Evolutionary conservation across 2,329 filamentous ascomycete genomes (phyloP), one percentile per base, ranked within the genome.

Genomic region (Thelonectria rubi): DNA sequence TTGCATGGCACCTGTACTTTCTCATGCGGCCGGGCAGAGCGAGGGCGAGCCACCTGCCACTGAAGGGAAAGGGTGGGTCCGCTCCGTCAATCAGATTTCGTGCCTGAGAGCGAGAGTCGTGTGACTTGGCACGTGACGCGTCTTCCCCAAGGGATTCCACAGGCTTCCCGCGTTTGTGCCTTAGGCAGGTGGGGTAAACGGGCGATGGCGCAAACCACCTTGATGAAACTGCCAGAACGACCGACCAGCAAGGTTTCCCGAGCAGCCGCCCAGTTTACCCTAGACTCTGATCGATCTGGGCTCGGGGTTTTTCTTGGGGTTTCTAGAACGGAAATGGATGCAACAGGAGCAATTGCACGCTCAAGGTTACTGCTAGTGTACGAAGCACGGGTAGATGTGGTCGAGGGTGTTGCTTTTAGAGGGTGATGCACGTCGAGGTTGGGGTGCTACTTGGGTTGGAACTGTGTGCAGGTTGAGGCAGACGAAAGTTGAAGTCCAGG

Each of bases 1-100:
- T 71, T 75, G 68, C 70, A 74, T 72, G 69, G 71, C 68, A 70
- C 66, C 58, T 73, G 73, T 75, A 75, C 73, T 69, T 74, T 69
- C 26, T 30, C 66, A 74, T 74, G 72, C 69, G 68, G 63, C 63
- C 55, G 65, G 64, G 58, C 62, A 71, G 57, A 54, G 56, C 58
- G 63, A 71, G 57, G 54, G 56, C 55, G 54, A 56, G 63, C 57
- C 34, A 37, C 60, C 56, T 52, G 57, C n/a, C n/a, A 30, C 14
- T 63, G 52, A 58, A 54, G 58, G 56, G 37, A 54, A 62, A 65
- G 61, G 65, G 30, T 57, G 63, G 65, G 65, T 34, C 62, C 62
- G 18, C 26, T 56, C 59, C 59, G 53, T 64, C 64, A 62, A 60
- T 65, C 61, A 65, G 49, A 64, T 60, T 64, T 59, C 63, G 63